Conservation (phyloP, 805 yeast species). For the Maudiozyma pseudohumilis region DNA sequence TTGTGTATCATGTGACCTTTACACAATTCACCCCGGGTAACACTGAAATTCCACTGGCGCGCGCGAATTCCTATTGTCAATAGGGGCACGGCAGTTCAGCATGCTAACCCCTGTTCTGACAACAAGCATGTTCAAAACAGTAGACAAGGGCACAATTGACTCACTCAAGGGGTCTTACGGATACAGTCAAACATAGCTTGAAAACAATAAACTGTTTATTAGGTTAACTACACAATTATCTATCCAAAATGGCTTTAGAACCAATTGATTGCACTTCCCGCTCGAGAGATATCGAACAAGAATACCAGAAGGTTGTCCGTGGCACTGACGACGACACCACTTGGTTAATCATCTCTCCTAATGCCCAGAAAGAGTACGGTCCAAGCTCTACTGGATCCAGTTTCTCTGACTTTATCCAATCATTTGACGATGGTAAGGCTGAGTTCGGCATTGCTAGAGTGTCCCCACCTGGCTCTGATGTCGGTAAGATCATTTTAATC, state of each 20-base stretch:
- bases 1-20: no score
- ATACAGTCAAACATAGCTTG: no score
- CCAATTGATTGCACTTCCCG: constrained; percentile 52
- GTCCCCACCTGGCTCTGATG: constrained; percentile 84
- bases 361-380: constrained; percentile 37
- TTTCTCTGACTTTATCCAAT: constrained; percentile 66
- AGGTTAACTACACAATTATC: no score
- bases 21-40: no score
- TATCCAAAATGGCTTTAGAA: constrained; percentile 33
- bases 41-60: no score
- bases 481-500: constrained; percentile 68
- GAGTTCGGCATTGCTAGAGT: constrained; percentile 88
- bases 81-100: no score
- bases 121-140: no score
- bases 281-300: constrained; percentile 62
- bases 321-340: constrained; percentile 53
- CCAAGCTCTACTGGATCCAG: constrained; percentile 45
- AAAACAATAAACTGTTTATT: no score
- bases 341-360: constrained; percentile 78
- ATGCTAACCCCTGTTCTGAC: no score
- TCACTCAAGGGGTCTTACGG: no score
- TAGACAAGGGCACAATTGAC: no score
- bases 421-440: constrained; percentile 78
- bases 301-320: constrained; percentile 69
- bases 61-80: no score